Percentiles rank a stretch among this genome's conserved stretches.
Evolutionary conservation across 108 stramenopile species (phyloP).

Genomic region (Nannochloropsis gaditana): DNA sequence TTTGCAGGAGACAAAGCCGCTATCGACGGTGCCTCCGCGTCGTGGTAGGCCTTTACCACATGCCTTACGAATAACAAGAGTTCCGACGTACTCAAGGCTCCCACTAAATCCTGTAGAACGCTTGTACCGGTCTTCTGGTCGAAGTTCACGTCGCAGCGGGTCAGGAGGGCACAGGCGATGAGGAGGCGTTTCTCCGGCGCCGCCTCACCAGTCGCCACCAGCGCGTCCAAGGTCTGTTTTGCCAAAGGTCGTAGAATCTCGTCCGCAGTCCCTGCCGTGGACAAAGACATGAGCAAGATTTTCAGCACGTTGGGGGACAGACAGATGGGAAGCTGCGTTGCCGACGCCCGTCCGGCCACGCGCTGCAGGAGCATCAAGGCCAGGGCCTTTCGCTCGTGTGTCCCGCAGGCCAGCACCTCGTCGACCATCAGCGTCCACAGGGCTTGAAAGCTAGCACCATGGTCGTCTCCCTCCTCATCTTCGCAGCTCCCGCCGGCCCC

Average conservation of each 20-base stretch:
- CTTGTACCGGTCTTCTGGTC: background rate
- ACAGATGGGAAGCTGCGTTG: background rate
- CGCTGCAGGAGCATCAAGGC: constrained; percentile 37
- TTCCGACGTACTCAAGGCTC: background rate
- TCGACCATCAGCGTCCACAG: constrained; percentile 39
- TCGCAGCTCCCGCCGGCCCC: constrained; percentile 22
- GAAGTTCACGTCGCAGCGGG: background rate
- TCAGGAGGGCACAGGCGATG: background rate
- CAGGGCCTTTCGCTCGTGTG: constrained; percentile 34
- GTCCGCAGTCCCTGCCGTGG: background rate
- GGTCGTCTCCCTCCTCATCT: constrained; percentile 14
- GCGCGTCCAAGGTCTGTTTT: background rate
- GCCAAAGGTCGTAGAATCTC: background rate
- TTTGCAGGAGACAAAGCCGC: background rate
- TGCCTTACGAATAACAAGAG: background rate
- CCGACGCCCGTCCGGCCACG: background rate
- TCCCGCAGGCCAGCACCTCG: constrained; percentile 22
- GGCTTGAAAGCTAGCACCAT: background rate
- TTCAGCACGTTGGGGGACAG: background rate
- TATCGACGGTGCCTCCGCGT: background rate
- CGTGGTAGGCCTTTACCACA: background rate
- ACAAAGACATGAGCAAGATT: background rate
- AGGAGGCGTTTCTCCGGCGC: background rate
- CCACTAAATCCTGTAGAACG: background rate
- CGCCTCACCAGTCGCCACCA: background rate